phyloP scores from a whole-genome alignment of 2,329 filamentous ascomycete genomes.

The Cladophialophora immunda region DNA sequence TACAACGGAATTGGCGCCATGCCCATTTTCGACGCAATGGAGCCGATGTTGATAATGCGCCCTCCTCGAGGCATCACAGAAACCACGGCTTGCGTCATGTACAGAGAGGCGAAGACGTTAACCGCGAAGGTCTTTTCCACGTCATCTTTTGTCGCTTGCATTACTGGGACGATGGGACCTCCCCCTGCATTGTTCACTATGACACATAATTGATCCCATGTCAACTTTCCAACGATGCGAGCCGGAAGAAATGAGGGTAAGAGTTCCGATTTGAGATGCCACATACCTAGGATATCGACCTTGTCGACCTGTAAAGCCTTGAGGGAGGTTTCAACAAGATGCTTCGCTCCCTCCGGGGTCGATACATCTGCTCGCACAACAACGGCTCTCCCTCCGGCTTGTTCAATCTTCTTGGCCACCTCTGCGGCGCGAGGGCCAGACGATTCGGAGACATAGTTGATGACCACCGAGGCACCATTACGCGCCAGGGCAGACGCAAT shows the following conservation, averaged over 20 bases:
- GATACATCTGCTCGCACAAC: conserved; percentile 29
- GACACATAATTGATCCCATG: not conserved
- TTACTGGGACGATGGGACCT: conserved; percentile 35
- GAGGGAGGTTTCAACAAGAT: conserved; percentile 24
- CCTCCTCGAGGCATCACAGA: conserved; percentile 47
- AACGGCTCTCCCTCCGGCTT: conserved; percentile 39
- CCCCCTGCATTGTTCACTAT: conserved; percentile 42
- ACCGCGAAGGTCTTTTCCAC: conserved; percentile 63
- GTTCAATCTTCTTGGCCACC: conserved; percentile 32
- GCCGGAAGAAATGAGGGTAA: not conserved
- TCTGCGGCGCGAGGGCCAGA: conserved; percentile 43
- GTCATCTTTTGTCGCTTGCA: conserved; percentile 47
- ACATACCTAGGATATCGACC: conserved; percentile 39
- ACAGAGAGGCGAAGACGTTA: conserved; percentile 60
- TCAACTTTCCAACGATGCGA: not conserved
- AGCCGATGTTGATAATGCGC: conserved; percentile 56
- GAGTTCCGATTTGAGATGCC: not conserved
- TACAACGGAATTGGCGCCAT: conserved; percentile 52
- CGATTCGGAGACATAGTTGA: conserved; percentile 43
- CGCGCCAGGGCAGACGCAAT: conserved; percentile 44
- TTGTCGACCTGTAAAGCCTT: conserved; percentile 30
- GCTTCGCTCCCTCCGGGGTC: conserved; percentile 21
- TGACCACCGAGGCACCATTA: conserved; percentile 43
- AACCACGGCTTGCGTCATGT: conserved; percentile 37
- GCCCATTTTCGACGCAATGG: conserved; percentile 34